These are phyloP conservation scores for Eutrema yunnanense DNA, from an alignment of 345 rosid genomes.

Conservation along the genomic window DNA sequence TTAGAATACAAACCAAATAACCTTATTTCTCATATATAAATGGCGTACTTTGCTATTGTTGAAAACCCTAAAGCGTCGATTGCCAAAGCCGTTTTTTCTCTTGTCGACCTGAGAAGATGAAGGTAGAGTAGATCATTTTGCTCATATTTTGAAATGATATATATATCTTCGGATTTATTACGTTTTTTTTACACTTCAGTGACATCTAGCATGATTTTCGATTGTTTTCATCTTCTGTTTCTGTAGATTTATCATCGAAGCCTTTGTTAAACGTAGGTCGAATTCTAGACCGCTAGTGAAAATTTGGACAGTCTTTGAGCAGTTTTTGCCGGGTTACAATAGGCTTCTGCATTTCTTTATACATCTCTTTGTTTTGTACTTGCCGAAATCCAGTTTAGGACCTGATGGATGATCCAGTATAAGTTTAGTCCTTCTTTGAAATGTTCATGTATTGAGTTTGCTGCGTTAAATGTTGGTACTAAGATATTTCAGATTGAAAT, in stretches of 20 bases:
- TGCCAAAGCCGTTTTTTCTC: neutral
- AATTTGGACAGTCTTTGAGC: neutral
- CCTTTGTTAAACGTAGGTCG: neutral
- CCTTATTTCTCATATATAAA: neutral
- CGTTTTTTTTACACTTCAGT: no score
- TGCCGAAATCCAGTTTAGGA: neutral
- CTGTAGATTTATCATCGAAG: neutral
- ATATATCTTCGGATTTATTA: no score
- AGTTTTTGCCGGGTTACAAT: neutral
- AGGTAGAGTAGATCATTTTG: neutral
- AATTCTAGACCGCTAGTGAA: neutral
- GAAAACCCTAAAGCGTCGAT: conserved; percentile 14
- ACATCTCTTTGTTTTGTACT: neutral
- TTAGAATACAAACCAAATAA: neutral
- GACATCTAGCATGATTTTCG: no score
- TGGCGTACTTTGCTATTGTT: neutral
- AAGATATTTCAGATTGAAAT: neutral
- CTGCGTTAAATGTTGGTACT: neutral
- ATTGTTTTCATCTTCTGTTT: no score
- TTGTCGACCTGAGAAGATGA: conserved; percentile 19
- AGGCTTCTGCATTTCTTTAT: neutral
- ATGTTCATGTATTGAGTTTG: neutral
- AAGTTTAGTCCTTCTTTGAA: neutral
- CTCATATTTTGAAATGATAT: no score
- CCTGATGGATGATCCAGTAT: no score